Base-by-base conservation (phyloP, 148 eudicot genomes). In the Persicaria maculosa region DNA sequence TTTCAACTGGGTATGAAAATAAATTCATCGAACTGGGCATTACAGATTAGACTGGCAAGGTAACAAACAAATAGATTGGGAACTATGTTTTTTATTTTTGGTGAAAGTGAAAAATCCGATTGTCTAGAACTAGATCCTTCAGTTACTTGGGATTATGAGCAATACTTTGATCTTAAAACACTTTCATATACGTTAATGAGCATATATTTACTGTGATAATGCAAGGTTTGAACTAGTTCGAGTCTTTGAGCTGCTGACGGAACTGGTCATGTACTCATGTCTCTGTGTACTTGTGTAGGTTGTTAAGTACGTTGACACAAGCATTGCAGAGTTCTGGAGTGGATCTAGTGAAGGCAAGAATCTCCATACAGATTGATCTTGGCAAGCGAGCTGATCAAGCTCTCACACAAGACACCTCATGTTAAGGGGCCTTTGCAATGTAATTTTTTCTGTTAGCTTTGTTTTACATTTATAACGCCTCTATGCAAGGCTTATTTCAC, bases 341-440 rank as follows among this genome's bases (percentile, higher is more conserved):
- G 44, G 98, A 94, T 84, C 88, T 94, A 22, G 83, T 91, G 44
- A 88, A 88, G 72, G 93, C 98, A 64, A 88, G 81, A 74, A 82
- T 91, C 72, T 89, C 98, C 48, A 84, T 93, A 48, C 93, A 83
- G 80, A 85, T 93, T 75, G 88, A 91, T 87, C 88, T 91, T 73
- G 97, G 97, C 44, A 93, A 89, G 76, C 91, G 86, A 77, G 93
- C 98, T 59, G 85, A 81, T 71, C 79, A 78, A 65, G 84, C 80
- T 76, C 67, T 47, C 48, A 67, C 65, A 14, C 73, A 83, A 14
- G 86, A 76, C 72, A 55, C 72, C 73, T 65, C 31, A 67, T 74
- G n/a, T 55, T 31, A 62, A 74, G 70, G 47, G n/a, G 44, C 70
- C 40, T 59, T 12, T 9, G 14, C 65, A 59, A 59, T 59, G 3